These are phyloP conservation scores for Ogataea neopini DNA, from an alignment of 805 yeast species.

Conservation along the genomic window DNA sequence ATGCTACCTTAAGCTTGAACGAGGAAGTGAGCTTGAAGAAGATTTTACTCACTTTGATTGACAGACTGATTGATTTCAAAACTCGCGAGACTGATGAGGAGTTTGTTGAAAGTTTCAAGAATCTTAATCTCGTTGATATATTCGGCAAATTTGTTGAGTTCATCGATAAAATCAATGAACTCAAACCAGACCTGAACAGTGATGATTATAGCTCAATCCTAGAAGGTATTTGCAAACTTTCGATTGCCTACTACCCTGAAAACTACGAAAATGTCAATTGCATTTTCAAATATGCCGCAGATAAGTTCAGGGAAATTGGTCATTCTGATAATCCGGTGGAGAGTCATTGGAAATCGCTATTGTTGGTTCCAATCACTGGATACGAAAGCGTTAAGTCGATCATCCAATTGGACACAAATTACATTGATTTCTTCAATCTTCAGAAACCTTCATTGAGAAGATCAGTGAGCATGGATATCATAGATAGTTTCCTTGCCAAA, in stretches of 20 bases:
- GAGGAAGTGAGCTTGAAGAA: constrained; percentile 70
- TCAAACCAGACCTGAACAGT: constrained; percentile 65
- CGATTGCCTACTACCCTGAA: constrained; percentile 66
- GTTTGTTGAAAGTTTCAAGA: constrained; percentile 19
- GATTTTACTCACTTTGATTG: constrained; percentile 68
- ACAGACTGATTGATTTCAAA: constrained; percentile 62
- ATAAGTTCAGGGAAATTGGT: constrained; percentile 33
- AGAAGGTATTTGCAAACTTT: constrained; percentile 63
- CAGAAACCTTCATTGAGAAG: constrained; percentile 55
- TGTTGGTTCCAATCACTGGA: constrained; percentile 50
- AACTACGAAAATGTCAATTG: constrained; percentile 60
- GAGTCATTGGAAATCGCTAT: constrained; percentile 37
- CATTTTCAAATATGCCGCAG: constrained; percentile 56
- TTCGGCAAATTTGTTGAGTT: constrained; percentile 71
- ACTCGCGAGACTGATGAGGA: constrained; percentile 38
- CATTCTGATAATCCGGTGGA: constrained; percentile 18
- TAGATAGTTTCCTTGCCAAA: constrained; percentile 52
- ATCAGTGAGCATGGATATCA: constrained; percentile 58
- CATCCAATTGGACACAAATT: constrained; percentile 47
- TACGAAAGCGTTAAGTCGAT: constrained; percentile 38
- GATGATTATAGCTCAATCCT: constrained; percentile 65
- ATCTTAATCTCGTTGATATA: constrained; percentile 32
- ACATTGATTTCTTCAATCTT: constrained; percentile 53
- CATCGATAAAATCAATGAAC: constrained; percentile 52
- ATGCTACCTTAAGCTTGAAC: constrained; percentile 63